Percentiles rank a stretch among this genome's conserved stretches.
phyloP scores from a whole-genome alignment of 371 early-diverging fungal genomes.

The Aphelidium insulamus region DNA sequence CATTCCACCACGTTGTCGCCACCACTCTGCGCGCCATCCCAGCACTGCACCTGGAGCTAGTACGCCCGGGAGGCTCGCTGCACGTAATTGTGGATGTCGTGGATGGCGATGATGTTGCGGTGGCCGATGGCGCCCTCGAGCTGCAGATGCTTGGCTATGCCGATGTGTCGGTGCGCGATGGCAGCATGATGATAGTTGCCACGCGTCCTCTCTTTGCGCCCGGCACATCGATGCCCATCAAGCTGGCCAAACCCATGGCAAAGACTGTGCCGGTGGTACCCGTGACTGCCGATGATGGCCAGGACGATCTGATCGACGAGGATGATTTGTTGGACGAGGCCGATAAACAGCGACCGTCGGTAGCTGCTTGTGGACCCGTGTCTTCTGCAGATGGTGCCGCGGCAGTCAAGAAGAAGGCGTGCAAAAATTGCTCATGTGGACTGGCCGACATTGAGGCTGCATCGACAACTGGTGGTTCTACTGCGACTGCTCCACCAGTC shows the following conservation, averaged over 20 bases:
- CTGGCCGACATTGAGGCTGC: conserved; percentile 44
- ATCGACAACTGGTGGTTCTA: not conserved
- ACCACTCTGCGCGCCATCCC: too few relatives aligned
- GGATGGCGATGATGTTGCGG: too few relatives aligned
- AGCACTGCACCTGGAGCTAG: too few relatives aligned
- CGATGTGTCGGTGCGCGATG: too few relatives aligned
- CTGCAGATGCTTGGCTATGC: too few relatives aligned
- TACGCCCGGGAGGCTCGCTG: too few relatives aligned
- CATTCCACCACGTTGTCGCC: too few relatives aligned
- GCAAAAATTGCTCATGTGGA: conserved; percentile 93
- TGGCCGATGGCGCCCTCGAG: too few relatives aligned
- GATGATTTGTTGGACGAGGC: conserved; percentile 66
- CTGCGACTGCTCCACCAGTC: not conserved
- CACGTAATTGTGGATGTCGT: too few relatives aligned
- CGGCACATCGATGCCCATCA: not conserved
- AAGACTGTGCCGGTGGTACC: not conserved
- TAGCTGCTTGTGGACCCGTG: conserved; percentile 27
- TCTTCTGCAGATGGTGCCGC: conserved; percentile 28
- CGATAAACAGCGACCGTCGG: conserved; percentile 51
- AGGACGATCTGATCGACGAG: conserved; percentile 54
- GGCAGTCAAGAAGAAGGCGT: conserved; percentile 65
- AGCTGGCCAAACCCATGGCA: not conserved
- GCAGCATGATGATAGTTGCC: too few relatives aligned
- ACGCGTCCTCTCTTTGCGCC: too few relatives aligned
- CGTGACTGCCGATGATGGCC: conserved; percentile 24